Evolutionary conservation across 495 filamentous ascomycete genomes (phyloP).

Genomic region (Podospora sp.): DNA sequence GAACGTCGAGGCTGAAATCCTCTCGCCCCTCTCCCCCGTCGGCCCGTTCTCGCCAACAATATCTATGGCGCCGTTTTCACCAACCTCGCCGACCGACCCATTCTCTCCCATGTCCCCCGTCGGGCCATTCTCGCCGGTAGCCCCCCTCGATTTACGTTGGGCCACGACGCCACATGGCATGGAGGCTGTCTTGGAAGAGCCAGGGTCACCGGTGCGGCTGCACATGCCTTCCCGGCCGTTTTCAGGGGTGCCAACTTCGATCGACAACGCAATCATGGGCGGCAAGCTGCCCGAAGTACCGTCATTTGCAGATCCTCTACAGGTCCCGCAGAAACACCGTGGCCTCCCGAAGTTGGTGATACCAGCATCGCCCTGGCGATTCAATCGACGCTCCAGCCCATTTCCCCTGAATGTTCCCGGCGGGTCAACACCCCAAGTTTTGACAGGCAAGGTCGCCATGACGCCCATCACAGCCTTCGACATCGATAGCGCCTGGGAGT

Average conservation of each 20-base stretch:
- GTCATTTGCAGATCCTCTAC: neutral
- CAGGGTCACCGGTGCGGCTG: constrained; percentile 21
- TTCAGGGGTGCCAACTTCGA: constrained; percentile 5
- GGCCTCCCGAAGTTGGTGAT: constrained; percentile 21
- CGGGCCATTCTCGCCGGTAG: neutral
- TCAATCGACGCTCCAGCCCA: constrained; percentile 25
- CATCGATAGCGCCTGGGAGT: constrained; percentile 11
- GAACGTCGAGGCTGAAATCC: neutral
- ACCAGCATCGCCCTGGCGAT: constrained; percentile 29
- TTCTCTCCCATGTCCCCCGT: constrained; percentile 2
- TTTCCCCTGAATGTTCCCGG: constrained; percentile 25
- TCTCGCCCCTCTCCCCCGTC: neutral
- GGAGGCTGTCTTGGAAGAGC: constrained; percentile 11
- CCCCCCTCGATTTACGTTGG: neutral
- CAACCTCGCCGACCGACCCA: neutral
- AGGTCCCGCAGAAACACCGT: neutral
- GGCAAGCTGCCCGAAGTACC: constrained; percentile 11
- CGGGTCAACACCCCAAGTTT: constrained; percentile 25
- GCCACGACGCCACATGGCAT: constrained; percentile 1
- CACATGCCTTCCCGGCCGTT: constrained; percentile 18
- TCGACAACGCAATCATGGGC: constrained; percentile 29
- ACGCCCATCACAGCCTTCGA: constrained; percentile 37
- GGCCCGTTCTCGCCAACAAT: neutral
- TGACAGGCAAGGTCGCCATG: constrained; percentile 30
- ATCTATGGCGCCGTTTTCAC: neutral